Evolutionary conservation across 2,329 filamentous ascomycete species (phyloP).

Genomic region (Triangularia verruculosa): DNA sequence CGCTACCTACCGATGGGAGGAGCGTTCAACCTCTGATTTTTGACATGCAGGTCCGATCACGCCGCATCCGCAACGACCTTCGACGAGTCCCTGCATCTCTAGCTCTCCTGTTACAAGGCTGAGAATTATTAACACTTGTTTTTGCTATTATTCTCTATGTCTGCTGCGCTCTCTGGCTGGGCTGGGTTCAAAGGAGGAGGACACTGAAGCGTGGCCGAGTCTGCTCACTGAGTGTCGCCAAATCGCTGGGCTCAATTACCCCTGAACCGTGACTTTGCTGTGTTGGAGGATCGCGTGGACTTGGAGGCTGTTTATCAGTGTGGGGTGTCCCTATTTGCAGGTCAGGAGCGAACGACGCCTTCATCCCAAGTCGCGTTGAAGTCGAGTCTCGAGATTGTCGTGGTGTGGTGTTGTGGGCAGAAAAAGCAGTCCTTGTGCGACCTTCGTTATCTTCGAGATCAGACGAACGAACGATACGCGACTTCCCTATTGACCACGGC

Average conservation of each 20-base stretch:
- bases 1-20: slow-evolving; percentile 7
- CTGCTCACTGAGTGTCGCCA: background rate
- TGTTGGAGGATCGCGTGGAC: background rate
- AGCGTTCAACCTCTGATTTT: slow-evolving; percentile 21
- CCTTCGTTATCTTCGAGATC: background rate
- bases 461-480: background rate
- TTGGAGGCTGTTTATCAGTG: background rate
- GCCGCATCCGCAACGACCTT: slow-evolving; percentile 1
- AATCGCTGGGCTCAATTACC: background rate
- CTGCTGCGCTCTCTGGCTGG: slow-evolving; percentile 11
- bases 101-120: slow-evolving; percentile 1
- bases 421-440: background rate
- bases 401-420: background rate
- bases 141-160: slow-evolving; percentile 21
- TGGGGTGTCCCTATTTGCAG: background rate
- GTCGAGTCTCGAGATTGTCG: background rate
- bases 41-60: slow-evolving; percentile 8
- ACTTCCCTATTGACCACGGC: background rate
- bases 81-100: background rate
- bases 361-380: background rate
- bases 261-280: background rate
- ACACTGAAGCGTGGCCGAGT: background rate
- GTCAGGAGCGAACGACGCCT: background rate
- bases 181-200: slow-evolving; percentile 18
- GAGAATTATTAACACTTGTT: background rate